Evolutionary conservation across 768 basidiomycete genomes (phyloP).

Genomic region (Rhizopogon vesiculosus): DNA sequence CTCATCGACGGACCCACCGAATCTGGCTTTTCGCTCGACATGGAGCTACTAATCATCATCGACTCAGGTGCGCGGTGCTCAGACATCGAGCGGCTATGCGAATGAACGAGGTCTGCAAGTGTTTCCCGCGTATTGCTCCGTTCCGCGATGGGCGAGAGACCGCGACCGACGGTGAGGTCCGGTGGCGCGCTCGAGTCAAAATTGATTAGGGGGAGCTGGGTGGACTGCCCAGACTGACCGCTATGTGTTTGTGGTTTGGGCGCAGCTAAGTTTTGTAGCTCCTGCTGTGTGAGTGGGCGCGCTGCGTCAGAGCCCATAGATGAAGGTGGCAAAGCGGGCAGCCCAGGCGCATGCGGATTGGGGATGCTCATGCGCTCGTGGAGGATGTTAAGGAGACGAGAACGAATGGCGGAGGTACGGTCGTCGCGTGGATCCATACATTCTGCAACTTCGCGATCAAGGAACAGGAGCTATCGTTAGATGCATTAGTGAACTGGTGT

Average conservation of each 20-base stretch:
- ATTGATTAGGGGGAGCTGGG: constrained; percentile 59
- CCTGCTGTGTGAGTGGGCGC: constrained; percentile 17
- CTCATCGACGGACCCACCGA: neutral
- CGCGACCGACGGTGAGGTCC: constrained; percentile 15
- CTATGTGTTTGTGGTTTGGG: constrained; percentile 8
- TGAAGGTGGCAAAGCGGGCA: constrained; percentile 17
- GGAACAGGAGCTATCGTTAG: constrained; percentile 65
- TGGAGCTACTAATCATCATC: constrained; percentile 10
- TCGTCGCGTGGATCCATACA: constrained; percentile 73
- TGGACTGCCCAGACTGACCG: constrained; percentile 13
- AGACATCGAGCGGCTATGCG: constrained; percentile 12
- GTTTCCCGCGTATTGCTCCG: constrained; percentile 29
- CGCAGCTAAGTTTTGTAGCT: constrained; percentile 24
- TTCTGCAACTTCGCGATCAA: constrained; percentile 81
- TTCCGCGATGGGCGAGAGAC: constrained; percentile 69
- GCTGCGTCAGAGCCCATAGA: constrained; percentile 8
- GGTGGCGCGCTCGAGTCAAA: constrained; percentile 31
- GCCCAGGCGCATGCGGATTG: constrained; percentile 12
- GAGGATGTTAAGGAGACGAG: constrained; percentile 57
- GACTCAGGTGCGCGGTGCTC: constrained; percentile 10
- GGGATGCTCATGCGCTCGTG: constrained; percentile 55
- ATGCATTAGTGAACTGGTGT: constrained; percentile 10
- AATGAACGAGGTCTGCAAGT: constrained; percentile 10
- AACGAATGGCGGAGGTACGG: constrained; percentile 65
- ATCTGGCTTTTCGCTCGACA: constrained; percentile 19